Base-by-base conservation (phyloP, 208 protist genomes). In the Leishmania amazonensis region DNA sequence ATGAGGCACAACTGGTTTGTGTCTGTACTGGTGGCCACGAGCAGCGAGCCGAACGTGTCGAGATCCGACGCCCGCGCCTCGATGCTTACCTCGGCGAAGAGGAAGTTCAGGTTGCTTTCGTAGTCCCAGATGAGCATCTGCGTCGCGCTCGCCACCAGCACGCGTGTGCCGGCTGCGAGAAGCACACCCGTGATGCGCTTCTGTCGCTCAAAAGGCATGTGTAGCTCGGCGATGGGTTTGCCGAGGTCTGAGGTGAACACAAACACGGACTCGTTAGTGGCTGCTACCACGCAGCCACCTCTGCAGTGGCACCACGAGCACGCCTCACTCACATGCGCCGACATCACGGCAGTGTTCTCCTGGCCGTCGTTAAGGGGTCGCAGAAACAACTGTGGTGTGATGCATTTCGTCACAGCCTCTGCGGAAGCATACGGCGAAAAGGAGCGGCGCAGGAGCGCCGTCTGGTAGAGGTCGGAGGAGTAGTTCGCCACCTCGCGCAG, bases 121-220 rank as follows among this genome's bases (percentile, higher is more conserved):
- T 95, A 94, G 87, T 97, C 91, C 92, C 92, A 97, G 35, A 96
- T 67, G 21, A 94, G 67, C 40, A 96, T 74, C 64, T 91, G 85
- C 71, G 73, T 77, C 72, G 83, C 84, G 47, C 88, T 85, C 58
- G 93, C 91, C 38, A 96, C 85, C 58, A 97, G 85, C 72, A 96
- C 91, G 54, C 90, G 87, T 64, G 88, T 92, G 35, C 89, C 91
- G 51, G 86, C 76, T 42, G 90, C 92, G 73, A 92, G 84, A 42
- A 97, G 79, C 4, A 88, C 86, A n/a, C 91, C 91, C n/a, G 71
- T 76, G 78, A 96, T 83, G 67, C 67, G 80, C 75, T 91, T 83
- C 42, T 92, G 86, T 9, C 80, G 83, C 64, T 95, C 89, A 81
- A 94, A 96, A 35, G 93, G 89, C 83, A 90, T 90, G 70, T 77